phyloP scores from a whole-genome alignment of 257 asterid genomes.

The Gentiana straminea region DNA sequence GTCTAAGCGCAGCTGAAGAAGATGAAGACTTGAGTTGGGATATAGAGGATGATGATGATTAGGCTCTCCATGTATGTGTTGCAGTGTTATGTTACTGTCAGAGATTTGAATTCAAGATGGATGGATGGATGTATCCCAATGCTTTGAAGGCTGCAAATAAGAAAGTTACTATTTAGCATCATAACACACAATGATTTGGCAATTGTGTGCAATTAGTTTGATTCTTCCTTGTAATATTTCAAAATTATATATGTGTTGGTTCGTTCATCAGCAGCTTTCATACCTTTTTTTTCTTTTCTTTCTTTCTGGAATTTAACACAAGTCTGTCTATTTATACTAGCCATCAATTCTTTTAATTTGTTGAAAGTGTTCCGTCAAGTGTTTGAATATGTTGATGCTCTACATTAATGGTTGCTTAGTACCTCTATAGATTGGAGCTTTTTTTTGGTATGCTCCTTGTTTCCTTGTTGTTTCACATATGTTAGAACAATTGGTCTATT shows the following conservation, averaged over 20 bases:
- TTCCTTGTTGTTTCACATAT: too few species aligned
- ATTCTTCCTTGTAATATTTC: slow-evolving; percentile 9
- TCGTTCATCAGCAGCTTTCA: too few species aligned
- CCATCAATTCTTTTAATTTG: too few species aligned
- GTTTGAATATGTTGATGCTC: too few species aligned
- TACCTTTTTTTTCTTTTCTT: not conserved
- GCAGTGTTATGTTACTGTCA: not conserved
- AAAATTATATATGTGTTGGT: not conserved
- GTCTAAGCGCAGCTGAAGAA: slow-evolving; percentile 46
- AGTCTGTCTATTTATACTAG: slow-evolving; percentile 9
- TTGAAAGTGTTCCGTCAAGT: too few species aligned
- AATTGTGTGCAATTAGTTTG: slow-evolving; percentile 7
- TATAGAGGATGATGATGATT: slow-evolving; percentile 61
- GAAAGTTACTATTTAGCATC: not conserved
- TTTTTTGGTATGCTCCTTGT: too few species aligned
- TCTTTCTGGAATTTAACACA: slow-evolving; percentile 6
- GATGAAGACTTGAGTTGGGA: slow-evolving; percentile 81
- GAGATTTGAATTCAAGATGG: slow-evolving; percentile 4
- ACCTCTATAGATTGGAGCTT: too few species aligned
- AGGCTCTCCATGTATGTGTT: slow-evolving; percentile 3
- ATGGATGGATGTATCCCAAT: not conserved
- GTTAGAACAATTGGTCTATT: too few species aligned
- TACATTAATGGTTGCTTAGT: too few species aligned
- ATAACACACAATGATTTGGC: not conserved
- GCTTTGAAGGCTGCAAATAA: not conserved